Conservation (phyloP, 2,329 filamentous ascomycete species). For the Tympanopsis confertula region DNA sequence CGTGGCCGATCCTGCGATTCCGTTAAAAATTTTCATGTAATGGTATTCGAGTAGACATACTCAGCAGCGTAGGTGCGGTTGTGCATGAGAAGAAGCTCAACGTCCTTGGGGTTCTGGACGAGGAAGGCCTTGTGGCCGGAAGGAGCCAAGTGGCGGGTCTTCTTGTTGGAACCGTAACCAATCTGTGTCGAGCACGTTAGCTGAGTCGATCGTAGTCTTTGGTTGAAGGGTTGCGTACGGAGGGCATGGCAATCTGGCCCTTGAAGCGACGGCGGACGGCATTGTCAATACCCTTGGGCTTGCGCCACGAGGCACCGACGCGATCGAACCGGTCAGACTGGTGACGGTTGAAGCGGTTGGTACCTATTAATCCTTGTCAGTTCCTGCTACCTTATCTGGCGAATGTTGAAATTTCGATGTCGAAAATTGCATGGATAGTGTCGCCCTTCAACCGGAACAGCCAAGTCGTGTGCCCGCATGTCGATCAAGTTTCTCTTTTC, state of each 20-base stretch:
- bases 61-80: conserved; percentile 98
- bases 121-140: conserved; percentile 99
- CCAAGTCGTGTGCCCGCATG: no score
- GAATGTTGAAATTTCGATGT: conserved; percentile 2
- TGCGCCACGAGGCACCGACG: conserved; percentile 85
- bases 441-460: no score
- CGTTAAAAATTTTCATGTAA: conserved; percentile 20
- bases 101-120: conserved; percentile 89
- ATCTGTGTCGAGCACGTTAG: conserved; percentile 46
- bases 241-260: conserved; percentile 92
- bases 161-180: conserved; percentile 98
- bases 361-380: conserved; percentile 47
- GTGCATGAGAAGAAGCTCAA: conserved; percentile 99
- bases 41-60: conserved; percentile 43
- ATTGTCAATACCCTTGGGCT: conserved; percentile 99
- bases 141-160: conserved; percentile 97
- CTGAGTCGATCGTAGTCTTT: conserved; percentile 5
- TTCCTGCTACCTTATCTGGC: conserved; percentile 20
- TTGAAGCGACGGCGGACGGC: conserved; percentile 94
- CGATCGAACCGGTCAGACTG: conserved; percentile 96
- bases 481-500: background rate
- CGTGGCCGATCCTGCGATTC: conserved; percentile 76
- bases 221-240: conserved; percentile 52
- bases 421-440: background rate
- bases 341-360: conserved; percentile 91